Conservation (phyloP, 2,329 filamentous ascomycete genomes). For the Aspergillus sp. region DNA sequence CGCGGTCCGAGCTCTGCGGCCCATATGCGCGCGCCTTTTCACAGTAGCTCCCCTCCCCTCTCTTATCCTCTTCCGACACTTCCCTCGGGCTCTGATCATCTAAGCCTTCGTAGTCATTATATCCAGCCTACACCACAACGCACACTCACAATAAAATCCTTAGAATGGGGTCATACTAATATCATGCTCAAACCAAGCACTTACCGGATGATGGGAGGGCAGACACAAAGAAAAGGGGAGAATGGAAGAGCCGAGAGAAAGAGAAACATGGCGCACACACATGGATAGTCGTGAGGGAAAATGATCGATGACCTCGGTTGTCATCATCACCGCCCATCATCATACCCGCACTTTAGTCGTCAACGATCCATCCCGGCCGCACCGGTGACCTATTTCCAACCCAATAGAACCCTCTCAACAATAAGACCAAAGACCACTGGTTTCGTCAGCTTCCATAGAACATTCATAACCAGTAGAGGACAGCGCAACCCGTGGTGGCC, state of each 20-base stretch:
- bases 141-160: too few species aligned
- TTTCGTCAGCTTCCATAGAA: slow-evolving; percentile 21
- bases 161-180: too few species aligned
- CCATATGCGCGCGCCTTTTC: background rate
- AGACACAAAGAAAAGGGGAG: background rate
- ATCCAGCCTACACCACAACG: too few species aligned
- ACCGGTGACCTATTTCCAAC: background rate
- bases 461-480: slow-evolving; percentile 15
- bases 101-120: too few species aligned
- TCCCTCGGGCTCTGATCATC: too few species aligned
- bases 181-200: too few species aligned
- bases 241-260: background rate
- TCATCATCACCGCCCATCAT: background rate
- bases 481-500: slow-evolving; percentile 17
- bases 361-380: background rate
- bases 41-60: too few species aligned
- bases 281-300: too few species aligned
- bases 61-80: too few species aligned
- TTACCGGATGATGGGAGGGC: too few species aligned
- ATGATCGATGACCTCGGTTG: background rate
- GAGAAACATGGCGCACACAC: background rate
- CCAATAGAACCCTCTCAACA: background rate
- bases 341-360: background rate
- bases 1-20: slow-evolving; percentile 17
- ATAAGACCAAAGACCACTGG: slow-evolving; percentile 1